Base-by-base conservation (phyloP, 257 asterid species). In the Solanum rostratum region DNA sequence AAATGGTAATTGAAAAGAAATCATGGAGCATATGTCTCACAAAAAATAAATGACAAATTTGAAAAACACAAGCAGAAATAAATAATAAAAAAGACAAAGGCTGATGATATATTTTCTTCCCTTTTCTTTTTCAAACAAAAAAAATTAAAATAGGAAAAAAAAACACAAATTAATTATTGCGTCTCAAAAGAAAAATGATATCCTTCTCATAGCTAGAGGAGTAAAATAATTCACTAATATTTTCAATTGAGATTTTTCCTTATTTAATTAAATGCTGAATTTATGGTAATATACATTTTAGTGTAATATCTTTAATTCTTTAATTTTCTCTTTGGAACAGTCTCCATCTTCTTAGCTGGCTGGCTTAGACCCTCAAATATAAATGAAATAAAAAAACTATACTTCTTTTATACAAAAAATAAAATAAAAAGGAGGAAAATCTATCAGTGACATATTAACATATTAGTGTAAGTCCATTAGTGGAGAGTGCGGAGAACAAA, bases 401-500 rank as follows among this genome's bases (percentile, higher is more conserved):
- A 74, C 60, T 46, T 45, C 4, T 74, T n/a, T 24, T 24, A 24
- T 14, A 73, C 14, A 45, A 73, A 22, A 37, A 73, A 2, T 12
- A 1, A 0, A 7, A 41, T 6, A 43, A 45, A 73, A 6, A 27
- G 9, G 11, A 7, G 53, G 59, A 74, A 74, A 74, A 46, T 46
- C 14, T 3, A 45, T 49, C 10, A 12, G 12, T 6, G 24, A 62
- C 15, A 3, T 30, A 46, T 3, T 10, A 12, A 62, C 14, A 62
- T 12, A 24, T 27, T 5, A 2, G 3, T 24, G 37, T 62, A 12
- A 24, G 24, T 22, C 24, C 4, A 15, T 5, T 12, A 12, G 10
- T 2, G 0, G 2, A 24, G 18, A 11, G 18, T n/a, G 2, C 1
- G 2, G 2, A 60, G 4, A 12, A 0, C 13, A 62, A 4, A 27